These are phyloP conservation scores for Pseudonitzschia pungens DNA, from an alignment of 108 stramenopile species.

Conservation along the genomic window DNA sequence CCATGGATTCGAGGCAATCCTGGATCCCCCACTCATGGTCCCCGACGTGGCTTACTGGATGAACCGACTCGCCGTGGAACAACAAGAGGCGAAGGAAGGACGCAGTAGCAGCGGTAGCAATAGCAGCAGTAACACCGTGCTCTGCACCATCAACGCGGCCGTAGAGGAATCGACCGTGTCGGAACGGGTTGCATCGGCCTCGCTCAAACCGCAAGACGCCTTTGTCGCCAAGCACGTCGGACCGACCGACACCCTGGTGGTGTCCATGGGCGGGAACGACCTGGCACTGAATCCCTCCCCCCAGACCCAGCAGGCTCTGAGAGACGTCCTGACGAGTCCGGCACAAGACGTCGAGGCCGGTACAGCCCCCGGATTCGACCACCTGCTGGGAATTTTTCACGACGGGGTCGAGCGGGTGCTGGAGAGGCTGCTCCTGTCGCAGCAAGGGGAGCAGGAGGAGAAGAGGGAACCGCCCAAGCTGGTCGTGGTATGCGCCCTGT, in stretches of 20 bases:
- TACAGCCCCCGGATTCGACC: too few species aligned
- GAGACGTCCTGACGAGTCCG: too few species aligned
- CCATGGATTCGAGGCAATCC: slow-evolving; percentile 27
- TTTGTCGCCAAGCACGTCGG: slow-evolving; percentile 72
- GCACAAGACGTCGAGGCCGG: too few species aligned
- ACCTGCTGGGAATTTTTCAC: too few species aligned
- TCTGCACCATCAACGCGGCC: slow-evolving; percentile 59
- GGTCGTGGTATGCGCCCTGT: too few species aligned
- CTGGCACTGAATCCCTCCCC: slow-evolving; percentile 71
- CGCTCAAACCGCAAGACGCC: slow-evolving; percentile 62
- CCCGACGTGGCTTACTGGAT: slow-evolving; percentile 81
- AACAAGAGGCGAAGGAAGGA: slow-evolving; percentile 28
- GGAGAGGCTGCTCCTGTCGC: too few species aligned
- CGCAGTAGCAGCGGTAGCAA: too few species aligned
- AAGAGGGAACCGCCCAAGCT: too few species aligned
- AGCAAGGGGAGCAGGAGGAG: too few species aligned
- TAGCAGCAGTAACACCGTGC: too few species aligned
- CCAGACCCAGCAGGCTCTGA: slow-evolving; percentile 39
- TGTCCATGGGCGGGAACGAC: slow-evolving; percentile 86
- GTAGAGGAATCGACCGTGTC: slow-evolving; percentile 73
- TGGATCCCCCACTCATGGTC: slow-evolving; percentile 55
- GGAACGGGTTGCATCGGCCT: slow-evolving; percentile 44
- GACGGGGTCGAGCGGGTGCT: too few species aligned
- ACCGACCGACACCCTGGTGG: slow-evolving; percentile 66
- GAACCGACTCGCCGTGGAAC: slow-evolving; percentile 30